These are phyloP conservation scores for Nemophila menziesii DNA, from an alignment of 257 asterid species.

Conservation along the genomic window DNA sequence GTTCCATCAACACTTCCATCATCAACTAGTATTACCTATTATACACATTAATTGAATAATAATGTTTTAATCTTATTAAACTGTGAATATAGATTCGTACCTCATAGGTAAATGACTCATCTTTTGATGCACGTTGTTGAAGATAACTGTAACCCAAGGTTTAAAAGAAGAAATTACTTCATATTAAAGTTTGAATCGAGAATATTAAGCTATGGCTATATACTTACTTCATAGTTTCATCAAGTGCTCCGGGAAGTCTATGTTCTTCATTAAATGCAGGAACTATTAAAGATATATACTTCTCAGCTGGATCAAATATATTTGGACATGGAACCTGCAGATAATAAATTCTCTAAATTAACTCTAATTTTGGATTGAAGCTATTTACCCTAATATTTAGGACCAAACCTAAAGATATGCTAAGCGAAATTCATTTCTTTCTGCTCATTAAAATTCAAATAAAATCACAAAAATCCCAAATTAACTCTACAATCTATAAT, in stretches of 20 bases:
- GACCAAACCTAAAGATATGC: not conserved
- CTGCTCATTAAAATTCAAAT: not conserved
- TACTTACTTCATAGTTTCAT: constrained; percentile 67
- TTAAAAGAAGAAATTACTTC: constrained; percentile 10
- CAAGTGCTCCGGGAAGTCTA: constrained; percentile 89
- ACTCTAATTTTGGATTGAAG: too few species aligned
- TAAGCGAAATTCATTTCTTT: not conserved
- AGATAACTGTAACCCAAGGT: constrained; percentile 59
- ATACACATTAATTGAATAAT: constrained; percentile 15
- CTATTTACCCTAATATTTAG: too few species aligned
- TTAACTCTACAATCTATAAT: not conserved
- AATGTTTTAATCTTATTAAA: not conserved
- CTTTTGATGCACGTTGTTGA: constrained; percentile 65
- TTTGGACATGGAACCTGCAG: constrained; percentile 69
- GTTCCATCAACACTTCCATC: constrained; percentile 95
- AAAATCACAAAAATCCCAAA: not conserved
- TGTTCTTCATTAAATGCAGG: constrained; percentile 93
- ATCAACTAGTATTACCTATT: constrained; percentile 79
- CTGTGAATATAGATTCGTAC: constrained; percentile 19
- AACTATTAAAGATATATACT: constrained; percentile 63
- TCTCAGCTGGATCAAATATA: constrained; percentile 66
- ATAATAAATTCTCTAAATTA: too few species aligned
- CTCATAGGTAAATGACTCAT: constrained; percentile 76
- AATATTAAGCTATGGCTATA: too few species aligned
- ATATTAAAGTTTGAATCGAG: not conserved